Conservation (phyloP, 1,139 yeast species). For the Diutina siamensis region DNA sequence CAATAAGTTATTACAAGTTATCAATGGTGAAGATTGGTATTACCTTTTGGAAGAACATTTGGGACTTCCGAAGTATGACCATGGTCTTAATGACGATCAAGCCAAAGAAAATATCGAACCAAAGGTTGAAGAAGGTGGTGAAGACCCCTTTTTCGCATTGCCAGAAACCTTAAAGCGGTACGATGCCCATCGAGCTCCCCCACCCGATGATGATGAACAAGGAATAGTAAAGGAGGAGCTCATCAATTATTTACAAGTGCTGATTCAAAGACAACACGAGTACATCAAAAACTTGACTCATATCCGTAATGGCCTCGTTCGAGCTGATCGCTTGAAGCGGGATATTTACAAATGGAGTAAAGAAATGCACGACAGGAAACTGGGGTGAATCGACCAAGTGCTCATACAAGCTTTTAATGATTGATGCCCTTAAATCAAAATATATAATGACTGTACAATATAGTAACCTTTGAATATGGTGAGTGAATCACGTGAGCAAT, state of each 20-base stretch:
- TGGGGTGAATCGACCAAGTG: not conserved
- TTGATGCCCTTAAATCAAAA: no score
- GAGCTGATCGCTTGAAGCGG: conserved; percentile 65
- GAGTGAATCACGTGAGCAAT: no score
- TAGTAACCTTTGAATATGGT: no score
- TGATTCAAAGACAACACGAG: conserved; percentile 81
- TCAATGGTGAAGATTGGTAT: conserved; percentile 79
- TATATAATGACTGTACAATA: no score
- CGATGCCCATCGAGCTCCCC: conserved; percentile 22
- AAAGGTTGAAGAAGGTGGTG: conserved; percentile 7
- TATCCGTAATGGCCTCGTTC: conserved; percentile 62
- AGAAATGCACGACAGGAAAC: conserved; percentile 64
- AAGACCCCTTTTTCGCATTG: conserved; percentile 54
- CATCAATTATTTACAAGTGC: conserved; percentile 33
- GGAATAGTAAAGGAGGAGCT: conserved; percentile 27
- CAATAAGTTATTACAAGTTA: conserved; percentile 59
- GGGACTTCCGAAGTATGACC: conserved; percentile 61
- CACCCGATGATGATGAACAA: conserved; percentile 18
- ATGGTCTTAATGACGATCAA: conserved; percentile 23
- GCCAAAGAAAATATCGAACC: not conserved
- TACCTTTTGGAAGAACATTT: conserved; percentile 52
- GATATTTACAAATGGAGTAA: conserved; percentile 71
- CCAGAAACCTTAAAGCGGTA: conserved; percentile 30
- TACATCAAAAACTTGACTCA: conserved; percentile 66
- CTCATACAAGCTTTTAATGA: no score